Evolutionary conservation across 352 stramenopile species (phyloP).

Genomic region (Phytopythium vexans): DNA sequence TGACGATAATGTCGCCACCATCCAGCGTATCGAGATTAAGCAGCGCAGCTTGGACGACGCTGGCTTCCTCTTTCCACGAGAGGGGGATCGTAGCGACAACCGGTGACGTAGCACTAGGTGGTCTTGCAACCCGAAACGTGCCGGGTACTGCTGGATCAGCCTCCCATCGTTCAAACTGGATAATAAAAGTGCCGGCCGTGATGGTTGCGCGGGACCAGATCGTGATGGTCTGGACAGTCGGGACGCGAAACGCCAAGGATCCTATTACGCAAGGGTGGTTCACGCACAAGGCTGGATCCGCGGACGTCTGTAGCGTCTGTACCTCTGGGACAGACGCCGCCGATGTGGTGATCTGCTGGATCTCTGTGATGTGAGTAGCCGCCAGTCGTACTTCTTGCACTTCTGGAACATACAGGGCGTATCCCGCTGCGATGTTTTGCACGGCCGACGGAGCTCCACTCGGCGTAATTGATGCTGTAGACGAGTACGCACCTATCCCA

Average conservation of each 20-base stretch:
- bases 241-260: conserved; percentile 59
- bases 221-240: conserved; percentile 71
- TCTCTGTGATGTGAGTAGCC: conserved; percentile 60
- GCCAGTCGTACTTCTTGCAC: conserved; percentile 69
- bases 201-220: conserved; percentile 54
- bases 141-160: conserved; percentile 15
- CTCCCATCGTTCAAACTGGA: conserved; percentile 36
- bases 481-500: conserved; percentile 45
- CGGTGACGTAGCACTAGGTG: neutral
- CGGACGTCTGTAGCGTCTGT: conserved; percentile 63
- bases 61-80: conserved; percentile 36
- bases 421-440: conserved; percentile 49
- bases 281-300: conserved; percentile 37
- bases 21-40: conserved; percentile 28
- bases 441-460: conserved; percentile 44
- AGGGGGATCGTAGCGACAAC: conserved; percentile 21
- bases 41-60: conserved; percentile 26
- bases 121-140: conserved; percentile 23
- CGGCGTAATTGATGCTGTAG: conserved; percentile 31
- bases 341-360: conserved; percentile 64
- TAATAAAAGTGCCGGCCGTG: conserved; percentile 40
- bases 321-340: conserved; percentile 67
- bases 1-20: conserved; percentile 60
- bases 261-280: conserved; percentile 47
- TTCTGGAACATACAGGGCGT: conserved; percentile 53